A percentile compares a stretch with the other conserved stretches of the same genome.
phyloP scores from a whole-genome alignment of 495 filamentous ascomycete species.

The Neurospora cerealis region DNA sequence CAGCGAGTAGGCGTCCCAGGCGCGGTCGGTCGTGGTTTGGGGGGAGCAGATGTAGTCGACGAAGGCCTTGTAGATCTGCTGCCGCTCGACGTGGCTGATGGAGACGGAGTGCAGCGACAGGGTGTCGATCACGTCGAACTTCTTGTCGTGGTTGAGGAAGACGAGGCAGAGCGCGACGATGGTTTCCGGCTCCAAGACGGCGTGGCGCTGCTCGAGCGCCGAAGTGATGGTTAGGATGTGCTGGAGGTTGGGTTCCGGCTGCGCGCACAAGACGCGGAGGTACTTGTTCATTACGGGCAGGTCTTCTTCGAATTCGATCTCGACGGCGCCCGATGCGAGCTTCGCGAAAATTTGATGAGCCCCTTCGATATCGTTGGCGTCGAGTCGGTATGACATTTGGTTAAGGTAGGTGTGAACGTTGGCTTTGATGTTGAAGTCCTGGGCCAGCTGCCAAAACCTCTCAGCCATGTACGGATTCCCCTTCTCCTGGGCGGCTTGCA shows the following conservation, averaged over 20 bases:
- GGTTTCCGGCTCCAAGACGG: conserved; percentile 58
- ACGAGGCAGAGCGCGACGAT: conserved; percentile 58
- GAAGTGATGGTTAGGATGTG: conserved; percentile 62
- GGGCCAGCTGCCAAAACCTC: conserved; percentile 55
- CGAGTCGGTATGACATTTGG: conserved; percentile 64
- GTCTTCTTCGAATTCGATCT: conserved; percentile 42
- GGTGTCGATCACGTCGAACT: conserved; percentile 65
- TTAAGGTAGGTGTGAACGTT: conserved; percentile 59
- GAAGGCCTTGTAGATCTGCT: conserved; percentile 50
- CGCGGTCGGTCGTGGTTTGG: conserved; percentile 46
- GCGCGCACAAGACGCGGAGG: conserved; percentile 58
- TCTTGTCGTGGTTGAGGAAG: conserved; percentile 63
- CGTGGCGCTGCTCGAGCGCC: conserved; percentile 62
- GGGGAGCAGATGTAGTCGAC: conserved; percentile 51
- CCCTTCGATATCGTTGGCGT: conserved; percentile 56
- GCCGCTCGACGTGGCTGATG: conserved; percentile 55
- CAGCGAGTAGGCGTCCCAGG: conserved; percentile 78
- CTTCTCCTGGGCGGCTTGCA: conserved; percentile 61
- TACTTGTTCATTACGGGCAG: conserved; percentile 62
- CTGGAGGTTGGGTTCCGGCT: conserved; percentile 44
- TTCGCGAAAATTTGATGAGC: conserved; percentile 53
- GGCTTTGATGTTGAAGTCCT: conserved; percentile 50
- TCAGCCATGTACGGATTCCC: conserved; percentile 62
- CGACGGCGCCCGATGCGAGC: conserved; percentile 38
- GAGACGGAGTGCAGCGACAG: conserved; percentile 56